A percentile compares a stretch with the other conserved stretches of the same genome.
These are phyloP conservation scores for Crotalaria pallida DNA, from an alignment of 306 rosid species.

Conservation along the genomic window DNA sequence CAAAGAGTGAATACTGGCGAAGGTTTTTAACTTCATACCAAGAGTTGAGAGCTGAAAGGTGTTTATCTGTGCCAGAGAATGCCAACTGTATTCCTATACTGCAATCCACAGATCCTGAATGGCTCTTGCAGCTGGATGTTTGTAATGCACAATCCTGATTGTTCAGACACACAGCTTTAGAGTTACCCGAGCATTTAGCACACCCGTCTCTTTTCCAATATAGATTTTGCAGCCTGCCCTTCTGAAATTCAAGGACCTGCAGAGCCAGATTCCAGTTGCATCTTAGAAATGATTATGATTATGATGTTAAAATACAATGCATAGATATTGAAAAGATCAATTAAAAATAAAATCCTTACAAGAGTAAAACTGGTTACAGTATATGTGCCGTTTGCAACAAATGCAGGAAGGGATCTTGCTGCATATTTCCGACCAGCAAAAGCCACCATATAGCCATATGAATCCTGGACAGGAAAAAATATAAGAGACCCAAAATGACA, in stretches of 20 bases:
- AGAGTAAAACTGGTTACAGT: conserved; percentile 80
- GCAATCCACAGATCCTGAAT: conserved; percentile 75
- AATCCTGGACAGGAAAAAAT: conserved; percentile 41
- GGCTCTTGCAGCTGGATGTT: conserved; percentile 57
- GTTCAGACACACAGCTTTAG: conserved; percentile 69
- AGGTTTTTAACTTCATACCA: conserved; percentile 93
- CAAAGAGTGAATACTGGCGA: conserved; percentile 79
- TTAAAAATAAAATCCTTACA: conserved; percentile 38
- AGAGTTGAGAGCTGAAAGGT: conserved; percentile 76
- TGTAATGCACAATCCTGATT: conserved; percentile 75
- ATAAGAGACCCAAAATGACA: conserved; percentile 9
- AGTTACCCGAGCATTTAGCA: conserved; percentile 47
- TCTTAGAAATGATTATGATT: background rate
- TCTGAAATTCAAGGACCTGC: conserved; percentile 80
- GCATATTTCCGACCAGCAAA: conserved; percentile 66
- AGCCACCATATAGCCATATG: conserved; percentile 65
- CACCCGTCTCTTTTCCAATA: conserved; percentile 93
- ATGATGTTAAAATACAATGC: background rate
- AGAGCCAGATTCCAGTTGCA: conserved; percentile 11
- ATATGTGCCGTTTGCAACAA: conserved; percentile 53
- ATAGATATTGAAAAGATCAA: background rate
- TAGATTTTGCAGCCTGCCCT: conserved; percentile 81
- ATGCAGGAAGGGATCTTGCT: conserved; percentile 59
- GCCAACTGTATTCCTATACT: conserved; percentile 85
- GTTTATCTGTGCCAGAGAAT: conserved; percentile 90